Evolutionary conservation across 306 rosid species (phyloP), one percentile per base, ranked within the genome.

Genomic region (Senna siamea): DNA sequence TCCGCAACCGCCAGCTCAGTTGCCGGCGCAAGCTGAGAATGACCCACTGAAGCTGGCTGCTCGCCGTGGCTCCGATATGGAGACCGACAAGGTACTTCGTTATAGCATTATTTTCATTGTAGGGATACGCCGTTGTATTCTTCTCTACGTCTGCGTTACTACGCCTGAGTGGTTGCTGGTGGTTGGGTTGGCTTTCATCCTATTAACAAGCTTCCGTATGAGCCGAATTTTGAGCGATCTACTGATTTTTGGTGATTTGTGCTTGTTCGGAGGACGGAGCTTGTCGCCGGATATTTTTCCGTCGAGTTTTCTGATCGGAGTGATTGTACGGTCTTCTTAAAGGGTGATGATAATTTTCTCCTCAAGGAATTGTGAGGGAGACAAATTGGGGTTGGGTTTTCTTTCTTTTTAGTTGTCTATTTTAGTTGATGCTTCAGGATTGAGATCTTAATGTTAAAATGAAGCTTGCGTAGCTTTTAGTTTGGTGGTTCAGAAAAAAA

Each of bases 61-160:
- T 76, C 87, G 82, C 32, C 85, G 85, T 61, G 70, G 85, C 81
- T 85, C 95, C 68, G 86, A 65, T 20, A 85, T 89, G 91, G 89
- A 85, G 63, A 58, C 91, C 51, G 88, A 89, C 64, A 92, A 88
- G 92, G 97, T 86, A 52, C 69, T 60, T 35, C 61, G 72, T 66
- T 14, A 1, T 4, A 28, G 14, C 28, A 60, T 65, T 81, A 67
- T 35, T 58, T 70, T 53, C 59, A 67, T 32, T 82, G 46, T 47
- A 54, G 74, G 59, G 65, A 23, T 4, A 7, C 46, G 32, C 56
- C 56, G 50, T 59, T 59, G 34, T 81, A 23, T 43, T 0, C 30
- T 28, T 80, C 8, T 9, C 7, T 58, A 12, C 6, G 7, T 9
- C 17, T 54, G 1, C 53, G 9, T 56, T 7, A 18, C 50, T 10